These are phyloP conservation scores for Agaricales sp. DNA, from an alignment of 1,284 basidiomycete genomes.

Conservation along the genomic window DNA sequence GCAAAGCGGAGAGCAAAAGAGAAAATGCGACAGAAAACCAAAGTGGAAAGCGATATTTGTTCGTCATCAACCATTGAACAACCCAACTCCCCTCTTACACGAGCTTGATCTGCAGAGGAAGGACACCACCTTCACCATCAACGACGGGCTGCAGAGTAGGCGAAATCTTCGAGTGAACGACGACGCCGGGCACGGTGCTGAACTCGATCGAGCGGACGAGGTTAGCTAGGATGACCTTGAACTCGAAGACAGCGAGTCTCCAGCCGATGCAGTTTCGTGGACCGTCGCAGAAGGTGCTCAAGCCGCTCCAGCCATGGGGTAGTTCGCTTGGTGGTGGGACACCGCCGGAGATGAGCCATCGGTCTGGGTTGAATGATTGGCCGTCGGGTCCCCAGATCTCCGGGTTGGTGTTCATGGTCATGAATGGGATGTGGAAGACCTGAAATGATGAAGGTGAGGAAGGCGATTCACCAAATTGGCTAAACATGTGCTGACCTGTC, in stretches of 20 bases:
- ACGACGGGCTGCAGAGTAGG: constrained; percentile 27
- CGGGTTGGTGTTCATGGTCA: constrained; percentile 21
- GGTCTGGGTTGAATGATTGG: constrained; percentile 29
- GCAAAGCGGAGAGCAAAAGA: too few relatives aligned
- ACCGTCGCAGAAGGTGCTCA: constrained; percentile 29
- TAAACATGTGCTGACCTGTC: constrained; percentile 18
- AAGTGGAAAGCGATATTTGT: too few relatives aligned
- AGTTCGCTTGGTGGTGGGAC: constrained; percentile 18
- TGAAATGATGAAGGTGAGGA: constrained; percentile 13
- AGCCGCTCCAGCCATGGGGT: constrained; percentile 20
- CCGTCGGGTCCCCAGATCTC: constrained; percentile 32
- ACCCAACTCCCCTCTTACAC: too few relatives aligned
- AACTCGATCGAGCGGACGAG: constrained; percentile 26
- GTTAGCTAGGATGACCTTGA: constrained; percentile 28
- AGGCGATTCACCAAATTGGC: background rate
- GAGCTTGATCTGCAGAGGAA: constrained; percentile 15
- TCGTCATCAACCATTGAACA: too few relatives aligned
- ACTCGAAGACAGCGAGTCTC: constrained; percentile 25
- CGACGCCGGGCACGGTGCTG: constrained; percentile 20
- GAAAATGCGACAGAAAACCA: too few relatives aligned
- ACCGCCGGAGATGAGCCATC: constrained; percentile 22
- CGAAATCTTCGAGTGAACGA: constrained; percentile 20
- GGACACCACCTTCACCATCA: constrained; percentile 18
- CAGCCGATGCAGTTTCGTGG: constrained; percentile 30
- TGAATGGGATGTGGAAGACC: background rate